Percentiles rank a stretch among this genome's conserved stretches.
These are phyloP conservation scores for Fusarium fujikuroi DNA, from an alignment of 2,329 filamentous ascomycete genomes.

Conservation along the genomic window DNA sequence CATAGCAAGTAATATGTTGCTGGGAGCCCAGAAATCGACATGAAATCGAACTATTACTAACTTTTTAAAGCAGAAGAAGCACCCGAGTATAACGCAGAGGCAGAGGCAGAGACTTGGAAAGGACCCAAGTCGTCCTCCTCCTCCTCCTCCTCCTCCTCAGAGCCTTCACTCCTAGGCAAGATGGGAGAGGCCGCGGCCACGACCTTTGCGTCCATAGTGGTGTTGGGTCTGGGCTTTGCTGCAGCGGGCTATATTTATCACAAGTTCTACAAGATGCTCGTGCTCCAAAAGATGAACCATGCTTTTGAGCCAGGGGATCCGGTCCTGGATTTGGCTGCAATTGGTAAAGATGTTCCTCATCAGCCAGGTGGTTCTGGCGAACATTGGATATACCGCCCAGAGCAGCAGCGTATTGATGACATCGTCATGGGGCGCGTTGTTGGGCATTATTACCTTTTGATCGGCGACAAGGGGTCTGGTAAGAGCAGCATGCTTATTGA, in stretches of 20 bases:
- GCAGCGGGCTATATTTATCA: slow-evolving; percentile 82
- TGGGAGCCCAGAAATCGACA: not conserved
- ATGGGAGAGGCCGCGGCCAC: slow-evolving; percentile 81
- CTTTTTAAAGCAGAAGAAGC: slow-evolving; percentile 18
- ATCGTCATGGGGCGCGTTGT: slow-evolving; percentile 78
- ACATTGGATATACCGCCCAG: slow-evolving; percentile 82
- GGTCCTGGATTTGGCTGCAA: slow-evolving; percentile 81
- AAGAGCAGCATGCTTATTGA: slow-evolving; percentile 97
- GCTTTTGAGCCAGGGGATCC: slow-evolving; percentile 94
- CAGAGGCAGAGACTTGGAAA: slow-evolving; percentile 1
- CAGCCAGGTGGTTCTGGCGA: slow-evolving; percentile 53
- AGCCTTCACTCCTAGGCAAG: slow-evolving; percentile 61
- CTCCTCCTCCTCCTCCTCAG: slow-evolving; percentile 28
- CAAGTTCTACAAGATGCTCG: slow-evolving; percentile 86
- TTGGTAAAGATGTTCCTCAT: slow-evolving; percentile 65
- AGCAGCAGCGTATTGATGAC: slow-evolving; percentile 83
- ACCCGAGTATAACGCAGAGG: not conserved
- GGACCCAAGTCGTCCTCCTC: not conserved
- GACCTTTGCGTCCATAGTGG: slow-evolving; percentile 77
- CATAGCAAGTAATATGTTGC: not conserved
- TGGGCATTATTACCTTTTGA: slow-evolving; percentile 90
- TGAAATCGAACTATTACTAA: slow-evolving; percentile 11
- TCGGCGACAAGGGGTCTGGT: slow-evolving; percentile 95
- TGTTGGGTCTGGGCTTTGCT: slow-evolving; percentile 73
- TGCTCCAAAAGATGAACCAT: slow-evolving; percentile 91